Evolutionary conservation across 2,329 filamentous ascomycete genomes (phyloP).

Genomic region (Talaromyces pinophilus): DNA sequence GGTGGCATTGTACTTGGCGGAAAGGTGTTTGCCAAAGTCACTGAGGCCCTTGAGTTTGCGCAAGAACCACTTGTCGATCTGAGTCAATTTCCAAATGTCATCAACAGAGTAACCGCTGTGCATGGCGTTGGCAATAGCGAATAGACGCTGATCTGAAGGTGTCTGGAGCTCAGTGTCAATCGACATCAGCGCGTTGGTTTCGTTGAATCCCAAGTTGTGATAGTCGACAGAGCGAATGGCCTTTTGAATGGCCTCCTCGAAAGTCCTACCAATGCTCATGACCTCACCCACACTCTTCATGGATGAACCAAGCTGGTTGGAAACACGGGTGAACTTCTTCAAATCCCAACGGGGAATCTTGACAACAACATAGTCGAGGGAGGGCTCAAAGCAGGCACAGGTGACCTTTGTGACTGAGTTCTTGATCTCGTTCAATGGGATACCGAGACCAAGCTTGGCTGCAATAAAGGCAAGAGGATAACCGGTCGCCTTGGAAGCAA

Average conservation of each 20-base stretch:
- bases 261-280: constrained; percentile 95
- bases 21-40: constrained; percentile 82
- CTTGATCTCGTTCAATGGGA: constrained; percentile 92
- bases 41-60: constrained; percentile 86
- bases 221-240: constrained; percentile 94
- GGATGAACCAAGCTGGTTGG: constrained; percentile 90
- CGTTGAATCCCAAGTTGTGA: constrained; percentile 92
- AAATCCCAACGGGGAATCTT: constrained; percentile 99
- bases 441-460: constrained; percentile 91
- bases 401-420: constrained; percentile 96
- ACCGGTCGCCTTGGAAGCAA: constrained; percentile 95
- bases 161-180: constrained; percentile 96
- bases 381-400: constrained; percentile 97
- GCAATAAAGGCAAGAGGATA: constrained; percentile 96
- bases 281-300: constrained; percentile 99
- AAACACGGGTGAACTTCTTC: constrained; percentile 98
- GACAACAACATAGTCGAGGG: constrained; percentile 95
- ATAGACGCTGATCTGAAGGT: constrained; percentile 93
- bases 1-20: constrained; percentile 63
- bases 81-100: constrained; percentile 97
- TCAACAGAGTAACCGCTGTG: constrained; percentile 88
- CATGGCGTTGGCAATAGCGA: constrained; percentile 98
- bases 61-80: constrained; percentile 99
- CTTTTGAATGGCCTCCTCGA: constrained; percentile 98
- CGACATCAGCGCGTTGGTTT: constrained; percentile 88